Conservation (phyloP, 495 filamentous ascomycete species). For the Lophium mytilinum region DNA sequence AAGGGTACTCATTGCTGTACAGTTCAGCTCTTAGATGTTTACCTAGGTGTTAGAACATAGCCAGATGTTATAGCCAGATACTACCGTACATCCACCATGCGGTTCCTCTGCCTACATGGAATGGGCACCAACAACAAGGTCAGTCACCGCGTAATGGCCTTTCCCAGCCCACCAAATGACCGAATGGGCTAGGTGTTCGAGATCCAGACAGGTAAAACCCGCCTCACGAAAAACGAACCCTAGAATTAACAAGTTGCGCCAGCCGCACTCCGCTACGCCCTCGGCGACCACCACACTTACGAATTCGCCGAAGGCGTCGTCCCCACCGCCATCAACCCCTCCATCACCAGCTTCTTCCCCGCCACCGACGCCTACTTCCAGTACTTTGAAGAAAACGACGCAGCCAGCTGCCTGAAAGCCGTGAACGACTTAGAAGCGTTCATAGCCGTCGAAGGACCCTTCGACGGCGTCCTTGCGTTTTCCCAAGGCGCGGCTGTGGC, state of each 20-base stretch:
- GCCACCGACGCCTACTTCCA: neutral
- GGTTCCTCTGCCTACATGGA: neutral
- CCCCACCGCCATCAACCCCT: neutral
- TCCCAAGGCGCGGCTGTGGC: constrained; percentile 26
- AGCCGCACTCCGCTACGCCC: neutral
- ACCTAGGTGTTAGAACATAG: too few relatives aligned
- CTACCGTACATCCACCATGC: neutral
- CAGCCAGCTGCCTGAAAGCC: constrained; percentile 8
- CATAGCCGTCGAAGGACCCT: constrained; percentile 29
- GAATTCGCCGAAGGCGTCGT: neutral
- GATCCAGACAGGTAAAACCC: neutral
- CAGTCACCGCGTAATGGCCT: neutral
- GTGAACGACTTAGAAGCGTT: constrained; percentile 13
- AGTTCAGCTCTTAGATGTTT: too few relatives aligned
- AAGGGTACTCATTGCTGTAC: too few relatives aligned
- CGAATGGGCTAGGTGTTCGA: neutral
- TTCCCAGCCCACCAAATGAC: too few relatives aligned
- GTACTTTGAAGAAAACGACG: neutral
- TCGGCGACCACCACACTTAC: neutral
- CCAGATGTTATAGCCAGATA: too few relatives aligned
- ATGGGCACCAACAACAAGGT: neutral
- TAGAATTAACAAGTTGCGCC: too few relatives aligned
- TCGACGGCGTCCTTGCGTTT: constrained; percentile 34
- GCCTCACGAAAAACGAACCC: too few relatives aligned
- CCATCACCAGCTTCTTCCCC: neutral